These are phyloP conservation scores for Leccinum longicurvipes DNA, from an alignment of 768 basidiomycete genomes.

Conservation along the genomic window DNA sequence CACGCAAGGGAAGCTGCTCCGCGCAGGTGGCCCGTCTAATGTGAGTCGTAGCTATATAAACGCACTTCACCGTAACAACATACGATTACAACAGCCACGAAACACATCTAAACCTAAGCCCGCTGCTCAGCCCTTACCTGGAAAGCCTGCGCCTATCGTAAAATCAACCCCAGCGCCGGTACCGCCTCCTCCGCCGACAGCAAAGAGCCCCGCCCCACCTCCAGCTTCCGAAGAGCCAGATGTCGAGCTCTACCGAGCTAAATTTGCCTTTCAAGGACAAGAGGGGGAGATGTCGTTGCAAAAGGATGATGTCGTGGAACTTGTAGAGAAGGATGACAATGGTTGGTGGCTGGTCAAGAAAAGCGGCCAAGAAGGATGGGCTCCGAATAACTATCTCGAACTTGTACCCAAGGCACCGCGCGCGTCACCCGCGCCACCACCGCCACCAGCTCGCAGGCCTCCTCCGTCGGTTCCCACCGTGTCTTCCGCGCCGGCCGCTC, in stretches of 20 bases:
- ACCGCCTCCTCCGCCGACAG: conserved; percentile 39
- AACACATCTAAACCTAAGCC: conserved; percentile 38
- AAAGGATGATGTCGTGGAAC: conserved; percentile 91
- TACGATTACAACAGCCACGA: conserved; percentile 42
- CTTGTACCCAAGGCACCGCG: conserved; percentile 65
- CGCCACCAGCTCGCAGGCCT: conserved; percentile 52
- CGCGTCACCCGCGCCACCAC: conserved; percentile 64
- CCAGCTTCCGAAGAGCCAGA: conserved; percentile 60
- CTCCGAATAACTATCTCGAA: conserved; percentile 91
- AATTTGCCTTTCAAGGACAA: conserved; percentile 91
- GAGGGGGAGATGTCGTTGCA: conserved; percentile 85
- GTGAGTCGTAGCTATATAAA: conserved; percentile 30
- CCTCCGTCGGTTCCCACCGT: conserved; percentile 44
- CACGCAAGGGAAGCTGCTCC: conserved; percentile 77
- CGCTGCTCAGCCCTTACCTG: conserved; percentile 54
- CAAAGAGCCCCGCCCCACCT: conserved; percentile 46
- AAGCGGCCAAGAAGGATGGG: conserved; percentile 83
- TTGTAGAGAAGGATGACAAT: conserved; percentile 89
- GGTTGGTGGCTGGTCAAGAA: conserved; percentile 99
- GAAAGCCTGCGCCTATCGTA: conserved; percentile 41
- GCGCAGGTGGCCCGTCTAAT: conserved; percentile 70
- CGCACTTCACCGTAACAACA: not conserved
- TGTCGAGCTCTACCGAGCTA: conserved; percentile 76
- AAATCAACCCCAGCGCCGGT: conserved; percentile 23
- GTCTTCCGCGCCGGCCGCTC: conserved; percentile 31